Evolutionary conservation across 305 asterid genomes (phyloP), one percentile per base, ranked within the genome.

Genomic region (Coffea humblotiana): DNA sequence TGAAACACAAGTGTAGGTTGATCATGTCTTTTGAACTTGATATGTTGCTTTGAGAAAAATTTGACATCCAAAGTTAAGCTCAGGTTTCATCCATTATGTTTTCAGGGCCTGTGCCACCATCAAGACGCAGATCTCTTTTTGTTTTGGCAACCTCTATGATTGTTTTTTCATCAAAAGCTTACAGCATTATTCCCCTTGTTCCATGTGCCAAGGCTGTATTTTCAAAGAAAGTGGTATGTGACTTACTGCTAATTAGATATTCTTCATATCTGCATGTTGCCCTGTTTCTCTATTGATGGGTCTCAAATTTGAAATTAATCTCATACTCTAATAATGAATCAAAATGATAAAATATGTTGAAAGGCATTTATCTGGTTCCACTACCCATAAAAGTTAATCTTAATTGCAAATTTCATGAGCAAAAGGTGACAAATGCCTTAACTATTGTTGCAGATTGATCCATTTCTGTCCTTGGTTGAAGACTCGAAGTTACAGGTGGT

Each of bases 101-200:
- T 90, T 83, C 97, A 94, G 98, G 97, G 78, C 80, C 85, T 32
- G 85, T 94, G 72, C 95, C 94, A 72, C 94, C 96, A 72, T 90
- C 99, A 81, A 94, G 98, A 45, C 90, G 96, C 61, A 91, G 99
- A 88, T 96, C 99, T 80, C 97, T 96, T 64, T 96, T 88, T 88
- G 90, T 92, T 48, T 83, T 96, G 86, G 94, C 98, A 37, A 89
- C 95, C 76, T 88, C 90, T 14, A 96, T 96, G 99, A 89, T 96
- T 72, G 89, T 96, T 78, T 94, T 94, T 83, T 86, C 96, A 68
- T 88, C 97, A 4, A 91, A 92, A 87, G 97, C 97, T 77, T 93
- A 86, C 85, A 84, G 82, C 85, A 91, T 96, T 82, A 74, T 85
- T 85, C 90, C 94, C 64, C 89, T 93, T 63, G 76, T 90, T 84